Percentiles rank a stretch among this genome's conserved stretches.
Conservation (phyloP, 768 basidiomycete genomes). For the Tulasnella sp. region DNA sequence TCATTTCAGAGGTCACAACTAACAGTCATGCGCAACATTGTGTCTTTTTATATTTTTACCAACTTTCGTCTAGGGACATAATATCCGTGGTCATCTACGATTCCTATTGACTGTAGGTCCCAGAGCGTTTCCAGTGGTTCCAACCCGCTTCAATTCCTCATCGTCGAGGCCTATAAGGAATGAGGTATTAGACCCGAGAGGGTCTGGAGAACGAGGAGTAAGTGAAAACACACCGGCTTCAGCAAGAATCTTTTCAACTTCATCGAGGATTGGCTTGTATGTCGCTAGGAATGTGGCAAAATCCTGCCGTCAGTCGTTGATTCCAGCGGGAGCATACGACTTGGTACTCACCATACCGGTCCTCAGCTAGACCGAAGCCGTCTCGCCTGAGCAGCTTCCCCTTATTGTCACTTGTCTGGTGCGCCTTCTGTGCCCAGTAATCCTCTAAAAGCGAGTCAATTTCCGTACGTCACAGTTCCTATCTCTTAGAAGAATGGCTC, state of each 20-base stretch:
- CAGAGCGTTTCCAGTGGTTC: constrained; percentile 31
- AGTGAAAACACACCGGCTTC: constrained; percentile 47
- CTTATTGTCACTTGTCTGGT: constrained; percentile 45
- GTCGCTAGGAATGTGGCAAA: too few species aligned
- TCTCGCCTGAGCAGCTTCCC: constrained; percentile 72
- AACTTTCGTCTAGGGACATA: too few species aligned
- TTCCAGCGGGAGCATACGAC: not conserved
- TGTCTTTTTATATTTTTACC: too few species aligned
- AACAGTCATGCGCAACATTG: too few species aligned
- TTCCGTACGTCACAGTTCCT: not conserved
- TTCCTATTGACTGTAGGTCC: not conserved
- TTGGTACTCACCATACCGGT: constrained; percentile 51
- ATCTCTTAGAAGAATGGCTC: not conserved
- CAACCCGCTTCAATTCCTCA: constrained; percentile 60
- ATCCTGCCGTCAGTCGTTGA: not conserved
- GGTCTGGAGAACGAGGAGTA: too few species aligned
- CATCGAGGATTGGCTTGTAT: constrained; percentile 73
- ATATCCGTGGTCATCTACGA: too few species aligned
- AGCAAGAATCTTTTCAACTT: constrained; percentile 71
- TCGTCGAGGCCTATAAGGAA: constrained; percentile 44
- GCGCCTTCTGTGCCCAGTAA: constrained; percentile 71
- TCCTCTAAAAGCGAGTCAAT: constrained; percentile 41
- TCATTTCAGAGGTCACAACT: too few species aligned
- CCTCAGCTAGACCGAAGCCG: constrained; percentile 66
- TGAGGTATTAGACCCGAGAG: too few species aligned